Conservation (phyloP, 2,329 filamentous ascomycete species). For the Exophiala mesophila region DNA sequence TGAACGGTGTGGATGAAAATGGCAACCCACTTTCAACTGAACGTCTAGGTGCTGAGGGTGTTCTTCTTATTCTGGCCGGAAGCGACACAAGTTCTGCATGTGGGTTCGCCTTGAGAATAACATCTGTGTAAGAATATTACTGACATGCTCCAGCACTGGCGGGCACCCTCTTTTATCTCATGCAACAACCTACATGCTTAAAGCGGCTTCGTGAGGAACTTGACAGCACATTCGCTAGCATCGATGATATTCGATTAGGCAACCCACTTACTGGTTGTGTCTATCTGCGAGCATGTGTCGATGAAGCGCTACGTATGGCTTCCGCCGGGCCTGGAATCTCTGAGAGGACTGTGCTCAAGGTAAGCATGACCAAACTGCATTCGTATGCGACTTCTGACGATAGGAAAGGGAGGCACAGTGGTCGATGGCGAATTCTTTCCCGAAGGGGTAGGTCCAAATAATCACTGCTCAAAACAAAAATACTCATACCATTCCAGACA, state of each 20-base stretch:
- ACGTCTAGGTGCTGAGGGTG: slow-evolving; percentile 3
- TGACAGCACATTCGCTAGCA: slow-evolving; percentile 30
- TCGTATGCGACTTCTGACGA: no score
- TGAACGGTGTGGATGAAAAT: no score
- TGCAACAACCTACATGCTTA: slow-evolving; percentile 30
- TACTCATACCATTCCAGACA: no score
- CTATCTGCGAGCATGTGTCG: slow-evolving; percentile 38
- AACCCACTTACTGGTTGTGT: slow-evolving; percentile 6
- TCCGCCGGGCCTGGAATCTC: slow-evolving; percentile 28
- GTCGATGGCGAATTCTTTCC: slow-evolving; percentile 37
- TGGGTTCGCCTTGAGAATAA: not conserved
- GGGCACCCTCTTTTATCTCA: slow-evolving; percentile 37
- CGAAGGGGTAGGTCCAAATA: slow-evolving; percentile 42
- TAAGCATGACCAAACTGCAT: not conserved
- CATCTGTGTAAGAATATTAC: no score
- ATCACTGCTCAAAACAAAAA: no score
- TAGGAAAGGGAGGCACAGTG: slow-evolving; percentile 30
- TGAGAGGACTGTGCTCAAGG: slow-evolving; percentile 31
- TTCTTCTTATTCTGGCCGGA: slow-evolving; percentile 21
- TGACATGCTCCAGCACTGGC: slow-evolving; percentile 29
- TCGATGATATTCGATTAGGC: slow-evolving; percentile 36
- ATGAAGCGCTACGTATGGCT: slow-evolving; percentile 37
- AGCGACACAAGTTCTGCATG: slow-evolving; percentile 8
- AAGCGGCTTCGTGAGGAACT: slow-evolving; percentile 31
- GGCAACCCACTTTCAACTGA: slow-evolving; percentile 3